Conservation (phyloP, 148 eudicot genomes). For the Dianthus caryophyllus region DNA sequence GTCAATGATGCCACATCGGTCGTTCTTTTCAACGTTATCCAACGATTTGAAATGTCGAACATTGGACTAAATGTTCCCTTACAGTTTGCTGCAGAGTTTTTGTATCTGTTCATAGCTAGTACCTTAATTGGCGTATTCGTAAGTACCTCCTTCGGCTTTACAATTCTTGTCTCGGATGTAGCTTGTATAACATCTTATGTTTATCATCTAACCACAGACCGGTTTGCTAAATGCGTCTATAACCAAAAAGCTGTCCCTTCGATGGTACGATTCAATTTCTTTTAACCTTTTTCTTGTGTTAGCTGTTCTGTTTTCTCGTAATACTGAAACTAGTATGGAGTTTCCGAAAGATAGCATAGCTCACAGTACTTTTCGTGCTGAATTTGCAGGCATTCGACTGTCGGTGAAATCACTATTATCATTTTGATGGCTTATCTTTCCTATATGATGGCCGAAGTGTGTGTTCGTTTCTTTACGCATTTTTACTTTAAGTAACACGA, state of each 20-base stretch:
- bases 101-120: constrained; percentile 51
- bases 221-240: constrained; percentile 50
- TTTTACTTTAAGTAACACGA: not conserved
- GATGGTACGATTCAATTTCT: constrained; percentile 33
- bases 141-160: no score
- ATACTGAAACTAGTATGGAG: no score
- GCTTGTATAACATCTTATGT: not conserved
- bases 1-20: constrained; percentile 90
- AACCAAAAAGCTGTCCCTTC: constrained; percentile 42
- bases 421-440: constrained; percentile 61
- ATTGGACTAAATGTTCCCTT: constrained; percentile 31
- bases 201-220: constrained; percentile 35
- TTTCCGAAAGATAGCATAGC: no score
- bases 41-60: constrained; percentile 48
- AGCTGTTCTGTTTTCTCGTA: not conserved
- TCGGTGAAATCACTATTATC: constrained; percentile 54
- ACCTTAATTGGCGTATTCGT: constrained; percentile 62
- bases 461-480: no score
- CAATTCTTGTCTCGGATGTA: constrained; percentile 7
- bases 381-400: constrained; percentile 48
- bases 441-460: constrained; percentile 50
- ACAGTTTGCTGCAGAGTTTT: constrained; percentile 48
- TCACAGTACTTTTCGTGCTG: no score
- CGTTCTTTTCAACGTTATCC: constrained; percentile 78
- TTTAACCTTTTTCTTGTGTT: constrained; percentile 6